phyloP scores from a whole-genome alignment of 2,329 filamentous ascomycete genomes.

The Neonectria sp. region DNA sequence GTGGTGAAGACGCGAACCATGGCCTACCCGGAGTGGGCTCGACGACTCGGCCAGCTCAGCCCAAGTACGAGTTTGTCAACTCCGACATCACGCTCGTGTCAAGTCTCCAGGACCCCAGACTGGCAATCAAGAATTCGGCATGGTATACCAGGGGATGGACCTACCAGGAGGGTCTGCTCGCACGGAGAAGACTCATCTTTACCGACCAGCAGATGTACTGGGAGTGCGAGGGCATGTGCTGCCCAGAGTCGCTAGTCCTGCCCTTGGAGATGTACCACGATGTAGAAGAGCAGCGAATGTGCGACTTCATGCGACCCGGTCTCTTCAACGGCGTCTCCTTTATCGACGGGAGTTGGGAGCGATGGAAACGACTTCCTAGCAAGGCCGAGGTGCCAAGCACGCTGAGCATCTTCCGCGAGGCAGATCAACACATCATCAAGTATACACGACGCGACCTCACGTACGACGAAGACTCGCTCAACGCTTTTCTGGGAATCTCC shows the following conservation, averaged over 20 bases:
- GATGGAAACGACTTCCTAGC: slow-evolving; percentile 51
- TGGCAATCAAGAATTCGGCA: slow-evolving; percentile 49
- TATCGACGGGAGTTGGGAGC: slow-evolving; percentile 54
- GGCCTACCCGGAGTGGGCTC: slow-evolving; percentile 54
- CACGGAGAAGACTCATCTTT: slow-evolving; percentile 56
- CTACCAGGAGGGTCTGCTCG: slow-evolving; percentile 56
- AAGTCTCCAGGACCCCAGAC: slow-evolving; percentile 49
- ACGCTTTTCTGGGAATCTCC: slow-evolving; percentile 52
- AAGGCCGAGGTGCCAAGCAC: slow-evolving; percentile 51
- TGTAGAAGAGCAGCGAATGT: slow-evolving; percentile 52
- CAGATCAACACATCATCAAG: slow-evolving; percentile 52
- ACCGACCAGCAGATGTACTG: slow-evolving; percentile 58
- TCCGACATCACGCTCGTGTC: slow-evolving; percentile 52
- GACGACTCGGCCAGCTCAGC: slow-evolving; percentile 46
- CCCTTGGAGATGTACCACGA: slow-evolving; percentile 53
- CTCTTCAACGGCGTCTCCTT: slow-evolving; percentile 54
- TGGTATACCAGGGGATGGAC: slow-evolving; percentile 58
- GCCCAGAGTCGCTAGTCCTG: slow-evolving; percentile 52
- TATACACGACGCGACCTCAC: slow-evolving; percentile 51
- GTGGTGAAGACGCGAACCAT: slow-evolving; percentile 51
- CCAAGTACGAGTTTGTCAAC: slow-evolving; percentile 52
- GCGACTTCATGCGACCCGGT: slow-evolving; percentile 54
- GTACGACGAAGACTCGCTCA: slow-evolving; percentile 52
- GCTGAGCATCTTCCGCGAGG: slow-evolving; percentile 54
- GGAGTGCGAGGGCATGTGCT: slow-evolving; percentile 57